Percentiles rank a stretch among this genome's conserved stretches.
phyloP scores from a whole-genome alignment of 805 yeast genomes.

The Saccharomyces eubayanus region DNA sequence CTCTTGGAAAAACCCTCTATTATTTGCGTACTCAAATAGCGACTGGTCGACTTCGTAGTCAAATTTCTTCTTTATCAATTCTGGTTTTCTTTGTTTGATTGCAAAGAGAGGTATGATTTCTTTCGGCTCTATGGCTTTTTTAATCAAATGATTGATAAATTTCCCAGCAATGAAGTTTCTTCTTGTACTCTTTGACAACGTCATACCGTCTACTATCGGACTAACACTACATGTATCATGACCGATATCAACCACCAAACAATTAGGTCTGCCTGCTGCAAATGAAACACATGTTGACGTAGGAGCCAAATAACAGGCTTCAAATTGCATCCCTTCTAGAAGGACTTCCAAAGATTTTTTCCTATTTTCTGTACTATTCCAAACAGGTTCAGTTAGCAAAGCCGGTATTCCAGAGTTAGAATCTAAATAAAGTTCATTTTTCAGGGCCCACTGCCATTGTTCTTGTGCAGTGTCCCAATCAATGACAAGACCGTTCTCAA shows the following conservation, averaged over 20 bases:
- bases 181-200: constrained; percentile 58
- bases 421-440: constrained; percentile 42
- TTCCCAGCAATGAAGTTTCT: constrained; percentile 70
- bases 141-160: constrained; percentile 36
- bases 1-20: constrained; percentile 50
- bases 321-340: constrained; percentile 60
- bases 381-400: constrained; percentile 76
- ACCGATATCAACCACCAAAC: constrained; percentile 79
- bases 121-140: constrained; percentile 28
- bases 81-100: constrained; percentile 26
- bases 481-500: constrained; percentile 51
- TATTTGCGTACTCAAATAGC: constrained; percentile 48
- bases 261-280: constrained; percentile 80
- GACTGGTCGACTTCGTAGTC: constrained; percentile 35
- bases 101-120: constrained; percentile 29
- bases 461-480: constrained; percentile 86
- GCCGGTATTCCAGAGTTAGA: constrained; percentile 43
- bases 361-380: constrained; percentile 66
- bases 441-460: constrained; percentile 59
- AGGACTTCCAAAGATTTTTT: constrained; percentile 61
- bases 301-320: constrained; percentile 75
- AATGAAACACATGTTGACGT: constrained; percentile 84
- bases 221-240: constrained; percentile 70
- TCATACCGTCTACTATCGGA: constrained; percentile 77
- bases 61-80: constrained; percentile 20